These are phyloP conservation scores for Haberlea rhodopensis DNA, from an alignment of 257 asterid species.

Conservation along the genomic window DNA sequence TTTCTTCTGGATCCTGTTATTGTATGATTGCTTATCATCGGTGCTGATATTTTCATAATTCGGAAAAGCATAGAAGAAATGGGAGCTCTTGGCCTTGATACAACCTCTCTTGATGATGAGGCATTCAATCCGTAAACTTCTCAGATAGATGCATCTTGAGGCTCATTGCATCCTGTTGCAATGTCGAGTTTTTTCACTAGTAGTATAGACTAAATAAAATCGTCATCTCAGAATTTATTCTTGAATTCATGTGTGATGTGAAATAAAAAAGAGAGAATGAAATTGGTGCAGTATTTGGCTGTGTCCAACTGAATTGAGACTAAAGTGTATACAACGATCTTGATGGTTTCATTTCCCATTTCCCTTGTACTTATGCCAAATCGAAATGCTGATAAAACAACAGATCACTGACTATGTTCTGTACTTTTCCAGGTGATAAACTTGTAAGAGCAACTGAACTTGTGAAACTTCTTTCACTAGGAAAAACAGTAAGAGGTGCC, in stretches of 20 bases:
- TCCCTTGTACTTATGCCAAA: neutral
- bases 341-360: neutral
- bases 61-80: constrained; percentile 70
- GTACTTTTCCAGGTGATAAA: constrained; percentile 65
- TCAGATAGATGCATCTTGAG: constrained; percentile 86
- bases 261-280: neutral
- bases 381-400: neutral
- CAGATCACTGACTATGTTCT: neutral
- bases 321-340: neutral
- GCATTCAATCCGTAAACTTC: constrained; percentile 70
- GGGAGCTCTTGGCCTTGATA: constrained; percentile 56
- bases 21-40: constrained; percentile 20
- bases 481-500: constrained; percentile 81
- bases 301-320: neutral
- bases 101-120: constrained; percentile 72
- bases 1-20: neutral
- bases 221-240: neutral
- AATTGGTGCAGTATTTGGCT: neutral
- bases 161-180: constrained; percentile 92
- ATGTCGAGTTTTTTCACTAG: constrained; percentile 43
- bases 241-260: neutral
- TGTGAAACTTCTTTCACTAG: constrained; percentile 73
- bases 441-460: constrained; percentile 90
- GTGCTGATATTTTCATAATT: constrained; percentile 35
- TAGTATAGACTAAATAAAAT: too few relatives aligned